Percentiles rank a stretch among this genome's conserved stretches.
phyloP scores from a whole-genome alignment of 202 grass and related monocot species.

The Setaria viridis region DNA sequence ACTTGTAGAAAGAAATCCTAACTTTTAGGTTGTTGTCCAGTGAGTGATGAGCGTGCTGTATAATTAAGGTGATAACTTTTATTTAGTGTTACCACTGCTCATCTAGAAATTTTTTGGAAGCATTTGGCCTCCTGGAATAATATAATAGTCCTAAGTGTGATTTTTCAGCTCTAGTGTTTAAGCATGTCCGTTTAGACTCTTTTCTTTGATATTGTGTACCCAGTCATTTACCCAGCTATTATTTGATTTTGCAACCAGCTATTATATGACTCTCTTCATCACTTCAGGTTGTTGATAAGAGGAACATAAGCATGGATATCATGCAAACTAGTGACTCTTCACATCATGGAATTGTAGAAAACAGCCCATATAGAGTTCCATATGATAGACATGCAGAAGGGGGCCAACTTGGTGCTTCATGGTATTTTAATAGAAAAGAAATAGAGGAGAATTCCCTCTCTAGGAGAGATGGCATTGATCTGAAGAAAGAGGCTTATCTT shows the following conservation, averaged over 20 bases:
- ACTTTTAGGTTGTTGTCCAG: not conserved
- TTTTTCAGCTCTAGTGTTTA: not conserved
- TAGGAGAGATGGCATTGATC: conserved; percentile 80
- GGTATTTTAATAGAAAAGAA: conserved; percentile 94
- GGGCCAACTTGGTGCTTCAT: conserved; percentile 67
- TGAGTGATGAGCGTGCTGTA: not conserved
- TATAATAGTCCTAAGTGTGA: not conserved
- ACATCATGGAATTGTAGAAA: conserved; percentile 66
- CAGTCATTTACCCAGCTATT: not conserved
- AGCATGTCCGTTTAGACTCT: not conserved
- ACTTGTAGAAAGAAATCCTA: not conserved
- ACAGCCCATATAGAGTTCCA: conserved; percentile 68
- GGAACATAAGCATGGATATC: conserved; percentile 51
- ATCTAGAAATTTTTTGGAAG: not conserved
- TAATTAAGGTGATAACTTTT: not conserved
- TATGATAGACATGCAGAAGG: conserved; percentile 64
- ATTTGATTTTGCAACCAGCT: conserved; percentile 20
- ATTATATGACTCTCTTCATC: conserved; percentile 25
- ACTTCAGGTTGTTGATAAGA: conserved; percentile 41
- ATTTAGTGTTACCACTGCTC: not conserved
- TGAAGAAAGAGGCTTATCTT: conserved; percentile 92
- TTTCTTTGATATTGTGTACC: not conserved
- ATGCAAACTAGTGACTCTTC: conserved; percentile 57
- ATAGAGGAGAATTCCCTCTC: conserved; percentile 94
- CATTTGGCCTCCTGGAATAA: not conserved